Conservation (phyloP, 2,329 filamentous ascomycete species). For the Alternaria solani region DNA sequence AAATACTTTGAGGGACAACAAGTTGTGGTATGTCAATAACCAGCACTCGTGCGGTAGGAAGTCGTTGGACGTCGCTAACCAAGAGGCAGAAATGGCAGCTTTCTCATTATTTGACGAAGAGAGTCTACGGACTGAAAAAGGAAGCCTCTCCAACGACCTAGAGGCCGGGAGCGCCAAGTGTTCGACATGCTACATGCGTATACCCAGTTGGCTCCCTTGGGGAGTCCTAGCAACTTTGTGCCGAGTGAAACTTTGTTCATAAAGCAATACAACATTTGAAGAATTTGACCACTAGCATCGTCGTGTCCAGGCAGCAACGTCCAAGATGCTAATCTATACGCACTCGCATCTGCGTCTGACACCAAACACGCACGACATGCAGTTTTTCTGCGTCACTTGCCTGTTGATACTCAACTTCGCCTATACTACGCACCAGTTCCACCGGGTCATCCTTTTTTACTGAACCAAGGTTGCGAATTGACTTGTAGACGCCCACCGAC, state of each 20-base stretch:
- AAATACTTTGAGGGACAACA: constrained; percentile 22
- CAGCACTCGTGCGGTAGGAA: neutral
- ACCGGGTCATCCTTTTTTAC: constrained; percentile 19
- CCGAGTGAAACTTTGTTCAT: neutral
- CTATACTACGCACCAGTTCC: constrained; percentile 22
- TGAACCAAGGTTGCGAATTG: constrained; percentile 50
- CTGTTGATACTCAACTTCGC: constrained; percentile 26
- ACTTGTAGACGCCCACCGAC: constrained; percentile 68
- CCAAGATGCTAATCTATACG: constrained; percentile 1
- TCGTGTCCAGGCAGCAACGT: neutral
- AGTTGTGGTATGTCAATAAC: constrained; percentile 18
- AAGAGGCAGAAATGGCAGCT: constrained; percentile 25
- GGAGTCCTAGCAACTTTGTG: neutral
- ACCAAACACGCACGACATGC: constrained; percentile 35
- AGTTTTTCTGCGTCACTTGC: constrained; percentile 27
- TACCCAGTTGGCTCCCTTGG: neutral
- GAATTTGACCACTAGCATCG: neutral
- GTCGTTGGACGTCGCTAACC: constrained; percentile 4
- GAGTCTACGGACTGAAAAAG: neutral
- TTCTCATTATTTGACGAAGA: constrained; percentile 20
- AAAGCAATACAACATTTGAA: neutral
- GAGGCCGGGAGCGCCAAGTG: neutral
- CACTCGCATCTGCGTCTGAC: constrained; percentile 31
- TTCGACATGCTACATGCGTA: neutral
- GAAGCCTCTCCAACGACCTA: neutral